phyloP scores from a whole-genome alignment of 257 asterid genomes.

The Solanum clarkiae region DNA sequence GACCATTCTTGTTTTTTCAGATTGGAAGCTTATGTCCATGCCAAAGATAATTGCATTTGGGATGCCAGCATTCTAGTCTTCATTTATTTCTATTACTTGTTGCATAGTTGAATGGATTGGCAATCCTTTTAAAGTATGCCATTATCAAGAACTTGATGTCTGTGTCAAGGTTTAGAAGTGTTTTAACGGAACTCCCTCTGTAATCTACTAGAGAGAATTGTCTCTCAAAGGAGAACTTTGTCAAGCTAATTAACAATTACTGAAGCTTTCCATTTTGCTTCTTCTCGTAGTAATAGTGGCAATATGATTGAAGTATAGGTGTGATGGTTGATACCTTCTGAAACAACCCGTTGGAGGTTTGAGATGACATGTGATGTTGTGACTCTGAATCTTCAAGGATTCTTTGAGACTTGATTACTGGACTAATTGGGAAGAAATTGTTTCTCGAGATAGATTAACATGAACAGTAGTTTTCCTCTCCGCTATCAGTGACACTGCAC shows the following conservation, averaged over 20 bases:
- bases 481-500: neutral
- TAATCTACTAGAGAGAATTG: neutral
- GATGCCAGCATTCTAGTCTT: neutral
- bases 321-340: neutral
- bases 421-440: neutral
- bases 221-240: neutral
- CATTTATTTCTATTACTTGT: neutral
- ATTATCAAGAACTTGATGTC: neutral
- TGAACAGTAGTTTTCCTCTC: neutral
- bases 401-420: neutral
- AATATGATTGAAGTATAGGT: neutral
- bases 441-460: neutral
- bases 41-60: neutral
- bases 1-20: neutral
- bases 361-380: neutral
- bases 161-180: neutral
- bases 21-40: neutral
- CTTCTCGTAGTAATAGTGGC: neutral
- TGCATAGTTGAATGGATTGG: neutral
- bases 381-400: neutral
- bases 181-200: neutral
- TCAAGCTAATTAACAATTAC: neutral
- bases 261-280: neutral
- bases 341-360: neutral
- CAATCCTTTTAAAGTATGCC: neutral